Percentiles rank a stretch among this genome's conserved stretches.
Evolutionary conservation across 176 grass and related monocot species (phyloP).

Genomic region (Echinochloa phyllopogon): DNA sequence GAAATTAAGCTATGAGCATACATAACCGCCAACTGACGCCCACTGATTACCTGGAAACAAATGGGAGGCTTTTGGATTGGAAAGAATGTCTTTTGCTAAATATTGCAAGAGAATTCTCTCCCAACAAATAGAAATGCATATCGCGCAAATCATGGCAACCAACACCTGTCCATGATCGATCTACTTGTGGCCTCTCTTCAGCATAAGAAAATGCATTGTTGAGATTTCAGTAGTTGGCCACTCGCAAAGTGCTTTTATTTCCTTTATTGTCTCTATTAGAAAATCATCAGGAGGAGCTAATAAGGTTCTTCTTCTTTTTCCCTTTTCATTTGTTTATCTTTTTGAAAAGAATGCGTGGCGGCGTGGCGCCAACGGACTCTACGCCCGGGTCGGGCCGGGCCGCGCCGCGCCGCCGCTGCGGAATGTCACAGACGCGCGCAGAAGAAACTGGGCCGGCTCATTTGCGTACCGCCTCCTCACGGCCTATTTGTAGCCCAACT

Average conservation of each 20-base stretch:
- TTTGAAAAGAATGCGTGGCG: not conserved
- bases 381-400: too few relatives aligned
- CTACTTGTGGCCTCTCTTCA: not conserved
- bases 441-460: not conserved
- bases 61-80: constrained; percentile 15
- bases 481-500: not conserved
- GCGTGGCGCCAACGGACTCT: not conserved
- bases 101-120: not conserved
- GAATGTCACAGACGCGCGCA: too few relatives aligned
- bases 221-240: constrained; percentile 23
- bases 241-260: not conserved
- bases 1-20: constrained; percentile 22
- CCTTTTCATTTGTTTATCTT: not conserved
- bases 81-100: constrained; percentile 5
- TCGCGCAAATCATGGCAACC: constrained; percentile 18
- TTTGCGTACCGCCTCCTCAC: too few relatives aligned
- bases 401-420: too few relatives aligned
- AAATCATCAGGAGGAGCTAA: not conserved
- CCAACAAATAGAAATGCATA: not conserved
- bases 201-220: constrained; percentile 3
- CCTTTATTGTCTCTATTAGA: not conserved
- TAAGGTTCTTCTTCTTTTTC: not conserved
- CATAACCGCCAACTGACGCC: constrained; percentile 11
- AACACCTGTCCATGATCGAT: constrained; percentile 29
- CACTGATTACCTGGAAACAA: constrained; percentile 18